Percentiles rank a stretch among this genome's conserved stretches.
Evolutionary conservation across 257 asterid species (phyloP).

Genomic region (Mentha longifolia): DNA sequence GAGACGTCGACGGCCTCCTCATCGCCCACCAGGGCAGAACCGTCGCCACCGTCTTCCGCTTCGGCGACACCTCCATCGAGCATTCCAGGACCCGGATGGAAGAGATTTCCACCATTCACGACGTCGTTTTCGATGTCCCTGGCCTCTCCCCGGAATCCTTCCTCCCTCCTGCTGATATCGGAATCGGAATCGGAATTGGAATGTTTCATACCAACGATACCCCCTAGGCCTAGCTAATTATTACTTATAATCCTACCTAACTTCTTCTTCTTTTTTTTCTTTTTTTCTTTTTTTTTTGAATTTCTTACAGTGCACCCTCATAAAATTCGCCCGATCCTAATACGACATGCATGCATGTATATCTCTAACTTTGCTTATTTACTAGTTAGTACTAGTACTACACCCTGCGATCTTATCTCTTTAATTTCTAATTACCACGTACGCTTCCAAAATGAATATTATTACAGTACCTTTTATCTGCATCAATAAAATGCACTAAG

Average conservation of each 20-base stretch:
- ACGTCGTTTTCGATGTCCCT: slow-evolving; percentile 71
- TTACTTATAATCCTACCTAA: neutral
- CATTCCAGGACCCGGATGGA: slow-evolving; percentile 77
- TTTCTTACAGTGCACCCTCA: neutral
- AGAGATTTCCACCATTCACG: slow-evolving; percentile 67
- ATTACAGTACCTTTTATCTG: no score
- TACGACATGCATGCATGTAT: neutral
- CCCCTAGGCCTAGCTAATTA: no score
- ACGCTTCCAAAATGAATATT: no score
- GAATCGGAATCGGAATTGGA: no score
- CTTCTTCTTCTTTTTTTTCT: no score
- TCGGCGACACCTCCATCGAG: slow-evolving; percentile 67
- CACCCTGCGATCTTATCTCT: no score
- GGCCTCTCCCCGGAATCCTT: slow-evolving; percentile 68
- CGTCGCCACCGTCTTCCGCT: slow-evolving; percentile 76
- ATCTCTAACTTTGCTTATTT: no score
- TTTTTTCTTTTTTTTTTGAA: neutral
- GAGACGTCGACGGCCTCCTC: slow-evolving; percentile 69
- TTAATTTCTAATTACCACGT: no score
- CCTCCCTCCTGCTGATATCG: slow-evolving; percentile 72
- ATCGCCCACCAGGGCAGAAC: slow-evolving; percentile 76
- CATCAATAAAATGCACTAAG: no score
- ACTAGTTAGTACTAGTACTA: no score
- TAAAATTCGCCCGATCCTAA: neutral
- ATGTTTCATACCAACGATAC: no score